Base-by-base conservation (phyloP, 1,139 yeast species). In the Taphrina deformans region DNA sequence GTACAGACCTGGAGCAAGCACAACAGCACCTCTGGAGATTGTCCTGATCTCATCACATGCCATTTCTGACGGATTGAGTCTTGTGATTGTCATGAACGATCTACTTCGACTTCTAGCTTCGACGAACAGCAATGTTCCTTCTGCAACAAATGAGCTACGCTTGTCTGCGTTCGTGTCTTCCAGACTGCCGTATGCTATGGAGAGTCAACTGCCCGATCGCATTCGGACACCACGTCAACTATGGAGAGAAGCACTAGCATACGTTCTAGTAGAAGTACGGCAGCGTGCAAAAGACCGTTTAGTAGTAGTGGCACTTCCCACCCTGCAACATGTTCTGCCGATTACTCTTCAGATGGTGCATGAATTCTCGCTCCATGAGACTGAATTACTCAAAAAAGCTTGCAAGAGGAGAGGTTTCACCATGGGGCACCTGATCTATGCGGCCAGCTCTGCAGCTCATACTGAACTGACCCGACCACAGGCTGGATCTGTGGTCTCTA, bases 341-440 rank as follows among this genome's bases (percentile, higher is more conserved):
- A 29, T 38, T n/a, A 59, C 63, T 10, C 50, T 45, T 10, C 63
- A 59, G 41, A 21, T 18, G 23, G 50, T 50, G 46, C 29, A 50
- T 50, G 40, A 40, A 12, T 59, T 59, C n/a, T 40, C 56, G 7
- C 38, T 21, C 7, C 16, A 23, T 5, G 40, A 24, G 40, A 48
- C 63, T 23, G 26, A 10, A 7, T 33, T 14, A 12, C 16, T 59
- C 23, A 21, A 27, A 24, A 27, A 21, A 16, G 51, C 51, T 12
- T 59, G 63, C 27, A 48, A 45, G 23, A 24, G 40, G 23, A 35
- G 45, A 9, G 41, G 51, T 3, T 40, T 24, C 26, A 59, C 63
- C 1, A 52, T 50, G n/a, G 63, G 63, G 3, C 56, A 59, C 29
- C 56, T 59, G 18, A 59, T 50, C 41, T 59, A 59, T 40, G 63